phyloP scores from a whole-genome alignment of 2,329 filamentous ascomycete species.

The Daldinia sp. region DNA sequence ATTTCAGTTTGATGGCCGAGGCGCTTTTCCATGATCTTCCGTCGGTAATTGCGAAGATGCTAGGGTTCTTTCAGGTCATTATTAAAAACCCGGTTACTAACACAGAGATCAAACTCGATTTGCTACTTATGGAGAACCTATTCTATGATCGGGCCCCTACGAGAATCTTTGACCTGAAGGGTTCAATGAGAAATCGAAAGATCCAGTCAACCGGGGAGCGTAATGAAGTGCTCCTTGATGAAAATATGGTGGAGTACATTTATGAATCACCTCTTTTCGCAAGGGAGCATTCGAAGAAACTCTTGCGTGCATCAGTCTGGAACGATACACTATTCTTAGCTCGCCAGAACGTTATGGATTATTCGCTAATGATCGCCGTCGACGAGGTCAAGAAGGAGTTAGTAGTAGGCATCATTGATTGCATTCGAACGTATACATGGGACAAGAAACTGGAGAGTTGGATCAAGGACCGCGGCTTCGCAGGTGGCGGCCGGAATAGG shows the following conservation, averaged over 20 bases:
- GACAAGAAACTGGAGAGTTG: constrained; percentile 99
- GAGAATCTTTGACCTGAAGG: constrained; percentile 94
- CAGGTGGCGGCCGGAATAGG: constrained; percentile 79
- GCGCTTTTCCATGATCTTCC: constrained; percentile 95
- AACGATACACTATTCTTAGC: constrained; percentile 97
- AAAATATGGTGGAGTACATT: constrained; percentile 99
- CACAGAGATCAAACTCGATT: constrained; percentile 92
- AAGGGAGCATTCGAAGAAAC: constrained; percentile 94
- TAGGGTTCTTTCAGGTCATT: constrained; percentile 96
- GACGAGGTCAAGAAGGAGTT: constrained; percentile 91
- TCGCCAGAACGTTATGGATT: constrained; percentile 98
- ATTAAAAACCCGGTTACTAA: constrained; percentile 95
- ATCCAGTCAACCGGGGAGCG: constrained; percentile 95
- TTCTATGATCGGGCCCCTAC: constrained; percentile 95
- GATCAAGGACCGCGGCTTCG: constrained; percentile 97
- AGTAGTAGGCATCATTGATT: constrained; percentile 97
- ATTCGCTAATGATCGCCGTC: constrained; percentile 97
- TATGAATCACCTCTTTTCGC: constrained; percentile 97
- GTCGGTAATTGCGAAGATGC: constrained; percentile 98
- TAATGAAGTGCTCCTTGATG: constrained; percentile 95
- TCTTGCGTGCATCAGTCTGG: constrained; percentile 91
- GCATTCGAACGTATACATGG: constrained; percentile 98
- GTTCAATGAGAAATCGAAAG: constrained; percentile 98
- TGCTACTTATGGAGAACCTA: constrained; percentile 96
- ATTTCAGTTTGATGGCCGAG: constrained; percentile 97